Percentiles rank a stretch among this genome's conserved stretches.
phyloP scores from a whole-genome alignment of 768 basidiomycete species.

The Suillus discolor region DNA sequence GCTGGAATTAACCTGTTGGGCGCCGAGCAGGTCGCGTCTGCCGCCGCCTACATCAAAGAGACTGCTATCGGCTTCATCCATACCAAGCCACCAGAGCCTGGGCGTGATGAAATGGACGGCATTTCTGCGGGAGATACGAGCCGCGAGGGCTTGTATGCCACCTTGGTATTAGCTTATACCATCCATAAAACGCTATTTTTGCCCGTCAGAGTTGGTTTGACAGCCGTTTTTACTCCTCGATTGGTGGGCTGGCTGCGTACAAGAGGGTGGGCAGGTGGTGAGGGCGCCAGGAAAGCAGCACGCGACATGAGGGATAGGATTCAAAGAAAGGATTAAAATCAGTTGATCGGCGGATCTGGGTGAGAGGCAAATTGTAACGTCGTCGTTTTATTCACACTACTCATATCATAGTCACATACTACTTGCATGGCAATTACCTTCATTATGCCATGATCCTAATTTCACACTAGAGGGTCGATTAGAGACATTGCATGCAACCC shows the following conservation, averaged over 20 bases:
- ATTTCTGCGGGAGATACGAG: constrained; percentile 39
- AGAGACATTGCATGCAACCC: neutral
- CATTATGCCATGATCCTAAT: neutral
- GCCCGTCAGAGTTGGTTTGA: constrained; percentile 87
- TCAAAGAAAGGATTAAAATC: constrained; percentile 11
- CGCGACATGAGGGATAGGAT: constrained; percentile 41
- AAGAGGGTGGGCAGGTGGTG: constrained; percentile 80
- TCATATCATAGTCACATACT: neutral
- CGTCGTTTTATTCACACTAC: constrained; percentile 5
- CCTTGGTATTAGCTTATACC: constrained; percentile 90
- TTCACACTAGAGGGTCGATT: neutral
- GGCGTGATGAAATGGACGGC: constrained; percentile 62
- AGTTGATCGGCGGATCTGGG: neutral
- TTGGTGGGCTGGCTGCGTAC: constrained; percentile 84
- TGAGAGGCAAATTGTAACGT: neutral
- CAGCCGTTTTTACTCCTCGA: constrained; percentile 81
- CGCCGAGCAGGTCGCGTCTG: constrained; percentile 81
- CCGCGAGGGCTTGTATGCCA: constrained; percentile 84
- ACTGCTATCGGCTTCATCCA: constrained; percentile 46
- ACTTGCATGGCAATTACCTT: neutral
- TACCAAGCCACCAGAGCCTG: constrained; percentile 64
- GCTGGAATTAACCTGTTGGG: constrained; percentile 84
- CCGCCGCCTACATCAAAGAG: constrained; percentile 61
- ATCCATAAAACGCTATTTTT: constrained; percentile 95
- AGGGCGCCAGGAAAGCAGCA: constrained; percentile 69